Evolutionary conservation across 306 rosid genomes (phyloP), one percentile per base, ranked within the genome.

Genomic region (Mimosa pudica): DNA sequence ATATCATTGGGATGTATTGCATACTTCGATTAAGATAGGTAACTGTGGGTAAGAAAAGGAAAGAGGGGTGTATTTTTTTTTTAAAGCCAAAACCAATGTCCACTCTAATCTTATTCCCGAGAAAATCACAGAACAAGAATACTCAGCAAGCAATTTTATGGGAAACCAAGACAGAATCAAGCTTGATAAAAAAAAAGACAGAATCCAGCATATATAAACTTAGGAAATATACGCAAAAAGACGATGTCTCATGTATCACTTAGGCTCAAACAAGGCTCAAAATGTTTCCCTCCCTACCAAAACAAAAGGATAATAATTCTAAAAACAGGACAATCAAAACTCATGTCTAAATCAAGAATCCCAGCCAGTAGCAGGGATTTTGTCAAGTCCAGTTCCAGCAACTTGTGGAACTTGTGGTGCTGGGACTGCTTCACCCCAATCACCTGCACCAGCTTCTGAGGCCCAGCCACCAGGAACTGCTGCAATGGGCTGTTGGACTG

Each of bases 341-440:
- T 58, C 73, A 46, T 55, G 70, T 33, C 30, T 60, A 48, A 38
- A 65, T 12, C 67, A n/a, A n/a, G 67, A 62, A 0, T 84, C 86
- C 86, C 86, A 84, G 78, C 86, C 81, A 11, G 78, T 51, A 10
- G 86, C 58, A 62, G 75, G 6, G 41, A 73, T 48, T 10, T 24
- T 44, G 62, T 55, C 70, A 2, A 47, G 7, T 41, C 64, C 77
- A 33, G 86, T 41, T 35, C 32, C 60, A 4, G 60, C 3, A 52
- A 1, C 58, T 47, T n/a, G n/a, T n/a, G n/a, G n/a, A n/a, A n/a
- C n/a, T n/a, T 47, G 16, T 35, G 84, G 30, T 54, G 48, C 68
- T 69, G 75, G 77, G n/a, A n/a, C n/a, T n/a, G n/a, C 0, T 16
- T 75, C 86, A 51, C 78, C 81, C 84, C 79, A 79, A n/a, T 79